phyloP scores from a whole-genome alignment of 2,329 filamentous ascomycete species.

The Fonsecaea nubica region DNA sequence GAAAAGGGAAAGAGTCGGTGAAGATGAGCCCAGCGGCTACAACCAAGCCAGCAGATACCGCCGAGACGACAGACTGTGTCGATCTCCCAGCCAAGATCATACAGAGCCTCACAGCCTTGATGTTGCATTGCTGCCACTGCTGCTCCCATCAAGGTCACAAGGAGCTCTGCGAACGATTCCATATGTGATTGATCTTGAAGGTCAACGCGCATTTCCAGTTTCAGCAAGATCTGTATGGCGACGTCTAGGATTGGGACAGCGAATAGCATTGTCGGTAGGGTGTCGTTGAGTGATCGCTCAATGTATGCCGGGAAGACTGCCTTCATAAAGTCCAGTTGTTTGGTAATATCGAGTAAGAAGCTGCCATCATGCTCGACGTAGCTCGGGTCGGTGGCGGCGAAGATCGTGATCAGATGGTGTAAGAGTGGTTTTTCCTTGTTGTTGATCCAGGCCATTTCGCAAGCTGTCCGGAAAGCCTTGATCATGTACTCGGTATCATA shows the following conservation, averaged over 20 bases:
- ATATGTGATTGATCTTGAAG: slow-evolving; percentile 26
- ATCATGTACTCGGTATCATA: slow-evolving; percentile 10
- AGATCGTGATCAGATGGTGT: slow-evolving; percentile 17
- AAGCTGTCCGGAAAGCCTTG: slow-evolving; percentile 20
- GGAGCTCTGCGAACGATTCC: slow-evolving; percentile 27
- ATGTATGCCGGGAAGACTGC: slow-evolving; percentile 34
- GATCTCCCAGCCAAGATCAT: slow-evolving; percentile 5
- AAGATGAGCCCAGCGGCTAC: slow-evolving; percentile 28
- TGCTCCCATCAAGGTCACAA: slow-evolving; percentile 16
- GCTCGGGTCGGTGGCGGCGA: slow-evolving; percentile 17
- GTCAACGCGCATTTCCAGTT: slow-evolving; percentile 29
- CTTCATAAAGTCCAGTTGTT: slow-evolving; percentile 33
- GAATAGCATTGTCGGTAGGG: slow-evolving; percentile 8
- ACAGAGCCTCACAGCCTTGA: not conserved
- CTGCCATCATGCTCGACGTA: slow-evolving; percentile 30
- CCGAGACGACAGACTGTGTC: slow-evolving; percentile 17
- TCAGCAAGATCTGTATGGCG: slow-evolving; percentile 11
- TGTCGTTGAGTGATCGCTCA: slow-evolving; percentile 14
- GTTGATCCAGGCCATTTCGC: slow-evolving; percentile 19
- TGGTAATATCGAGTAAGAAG: slow-evolving; percentile 24
- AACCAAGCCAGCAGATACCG: slow-evolving; percentile 15
- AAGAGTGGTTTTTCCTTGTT: slow-evolving; percentile 9
- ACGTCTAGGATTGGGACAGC: slow-evolving; percentile 16
- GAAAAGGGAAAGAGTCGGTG: slow-evolving; percentile 26
- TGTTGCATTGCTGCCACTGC: slow-evolving; percentile 22